A percentile compares a stretch with the other conserved stretches of the same genome.
These are phyloP conservation scores for Austroboletus niveus DNA, from an alignment of 1,284 basidiomycete genomes.

Conservation along the genomic window DNA sequence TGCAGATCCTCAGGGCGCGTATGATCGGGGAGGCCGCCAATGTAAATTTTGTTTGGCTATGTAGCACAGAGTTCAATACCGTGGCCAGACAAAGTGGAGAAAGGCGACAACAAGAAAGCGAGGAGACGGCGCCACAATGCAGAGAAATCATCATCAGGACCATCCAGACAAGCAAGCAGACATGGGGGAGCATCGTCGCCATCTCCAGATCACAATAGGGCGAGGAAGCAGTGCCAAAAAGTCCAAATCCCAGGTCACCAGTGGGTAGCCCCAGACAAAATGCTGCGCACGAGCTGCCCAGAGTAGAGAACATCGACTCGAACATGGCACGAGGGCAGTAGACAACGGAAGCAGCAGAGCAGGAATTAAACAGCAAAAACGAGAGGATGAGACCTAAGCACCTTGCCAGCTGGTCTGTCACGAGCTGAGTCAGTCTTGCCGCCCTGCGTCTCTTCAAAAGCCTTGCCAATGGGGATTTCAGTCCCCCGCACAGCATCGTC, in stretches of 20 bases:
- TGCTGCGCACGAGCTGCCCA: constrained; percentile 16
- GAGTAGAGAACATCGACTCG: constrained; percentile 19
- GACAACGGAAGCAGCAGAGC: constrained; percentile 24
- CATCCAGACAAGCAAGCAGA: constrained; percentile 25
- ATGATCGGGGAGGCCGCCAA: constrained; percentile 81
- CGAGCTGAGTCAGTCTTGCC: constrained; percentile 46
- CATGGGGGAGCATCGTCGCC: constrained; percentile 10
- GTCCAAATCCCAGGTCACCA: constrained; percentile 23
- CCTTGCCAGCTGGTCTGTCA: constrained; percentile 79
- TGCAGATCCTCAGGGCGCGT: constrained; percentile 80
- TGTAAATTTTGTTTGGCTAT: constrained; percentile 87
- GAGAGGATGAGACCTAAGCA: constrained; percentile 72
- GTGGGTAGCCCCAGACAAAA: constrained; percentile 15
- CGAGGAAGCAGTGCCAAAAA: constrained; percentile 11
- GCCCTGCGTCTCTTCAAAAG: constrained; percentile 39
- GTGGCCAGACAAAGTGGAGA: constrained; percentile 40
- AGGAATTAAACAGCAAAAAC: constrained; percentile 34
- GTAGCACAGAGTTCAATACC: constrained; percentile 67
- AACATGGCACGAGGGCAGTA: constrained; percentile 24
- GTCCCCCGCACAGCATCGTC: constrained; percentile 22
- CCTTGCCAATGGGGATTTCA: constrained; percentile 27
- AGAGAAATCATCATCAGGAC: constrained; percentile 22
- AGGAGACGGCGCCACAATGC: constrained; percentile 28
- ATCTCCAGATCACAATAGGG: constrained; percentile 19
- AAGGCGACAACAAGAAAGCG: constrained; percentile 49